These are phyloP conservation scores for Cutaneotrichosporon cyanovorans DNA, from an alignment of 1,284 basidiomycete species.

Conservation along the genomic window DNA sequence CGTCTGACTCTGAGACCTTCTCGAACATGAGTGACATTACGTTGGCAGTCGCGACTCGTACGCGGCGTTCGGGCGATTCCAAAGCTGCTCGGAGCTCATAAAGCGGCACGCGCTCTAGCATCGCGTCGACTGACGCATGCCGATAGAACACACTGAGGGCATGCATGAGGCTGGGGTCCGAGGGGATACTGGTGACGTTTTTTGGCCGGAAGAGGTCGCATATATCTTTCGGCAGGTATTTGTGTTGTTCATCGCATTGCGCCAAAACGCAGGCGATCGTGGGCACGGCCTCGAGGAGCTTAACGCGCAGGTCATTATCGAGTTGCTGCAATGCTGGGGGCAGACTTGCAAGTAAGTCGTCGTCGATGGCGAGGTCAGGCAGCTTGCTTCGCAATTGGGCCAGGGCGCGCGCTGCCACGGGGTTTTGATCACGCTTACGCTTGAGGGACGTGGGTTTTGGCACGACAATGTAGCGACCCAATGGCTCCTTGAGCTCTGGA, in stretches of 20 bases:
- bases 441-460: slow-evolving; percentile 8
- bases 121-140: slow-evolving; percentile 4
- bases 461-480: slow-evolving; percentile 3
- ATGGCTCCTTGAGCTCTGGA: slow-evolving; percentile 6
- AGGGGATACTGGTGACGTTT: neutral
- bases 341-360: slow-evolving; percentile 4
- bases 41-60: slow-evolving; percentile 22
- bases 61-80: no score
- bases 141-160: slow-evolving; percentile 13
- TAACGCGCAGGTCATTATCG: neutral
- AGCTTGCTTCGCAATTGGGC: slow-evolving; percentile 5
- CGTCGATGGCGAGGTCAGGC: slow-evolving; percentile 8
- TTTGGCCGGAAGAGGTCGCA: neutral
- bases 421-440: slow-evolving; percentile 7
- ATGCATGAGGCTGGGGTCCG: slow-evolving; percentile 14
- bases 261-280: slow-evolving; percentile 13
- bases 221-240: neutral
- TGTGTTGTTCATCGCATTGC: slow-evolving; percentile 5
- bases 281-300: slow-evolving; percentile 3
- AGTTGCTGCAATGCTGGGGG: slow-evolving; percentile 1
- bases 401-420: slow-evolving; percentile 1
- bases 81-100: slow-evolving; percentile 9
- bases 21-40: no score
- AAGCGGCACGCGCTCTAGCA: neutral
- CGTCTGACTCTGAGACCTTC: no score